Evolutionary conservation across 306 rosid species (phyloP), one percentile per base, ranked within the genome.

Genomic region (Quercus variabilis): DNA sequence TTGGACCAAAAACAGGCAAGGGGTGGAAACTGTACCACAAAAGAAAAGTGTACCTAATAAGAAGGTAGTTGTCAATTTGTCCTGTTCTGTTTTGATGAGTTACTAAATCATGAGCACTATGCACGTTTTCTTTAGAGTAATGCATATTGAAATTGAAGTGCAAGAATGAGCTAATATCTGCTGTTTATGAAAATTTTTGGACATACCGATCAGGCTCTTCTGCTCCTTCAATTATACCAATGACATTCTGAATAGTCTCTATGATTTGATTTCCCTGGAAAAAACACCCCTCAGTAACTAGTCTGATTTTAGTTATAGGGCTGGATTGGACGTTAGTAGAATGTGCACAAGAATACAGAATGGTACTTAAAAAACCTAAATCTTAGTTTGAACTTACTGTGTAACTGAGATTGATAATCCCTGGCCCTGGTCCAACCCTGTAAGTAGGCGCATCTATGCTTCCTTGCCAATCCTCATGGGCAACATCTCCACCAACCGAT

Each of bases 191-290:
- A 17, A 23, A 17, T 7, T 17, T 13, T 75, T 70, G 76, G 12
- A 43, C 83, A 70, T 83, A 89, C 97, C 97, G 74, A 73, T 92
- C 90, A 58, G 95, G 95, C 68, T 92, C 95, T 86, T 90, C 95
- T 56, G 74, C 90, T 83, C 97, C 93, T 82, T 90, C 84, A 74
- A 92, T 87, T 43, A 88, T 80, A 67, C 94, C 97, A 79, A 90
- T 87, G 33, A 92, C 91, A 76, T 92, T 92, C 79, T 87, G 83
- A 88, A 90, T 90, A 35, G 78, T 84, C 82, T 72, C 65, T 55
- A 90, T 84, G 21, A 79, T 51, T 51, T 88, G 73, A 82, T 88
- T 56, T 25, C 93, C 97, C 92, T 87, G 84, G 60, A 81, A 84
- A 85, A 60, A 77, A 80, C 54, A 38, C 57, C 21, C 71, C 67